Percentiles rank a stretch among this genome's conserved stretches.
phyloP scores from a whole-genome alignment of 768 basidiomycete genomes.

The Udeniomyces megalosporus region DNA sequence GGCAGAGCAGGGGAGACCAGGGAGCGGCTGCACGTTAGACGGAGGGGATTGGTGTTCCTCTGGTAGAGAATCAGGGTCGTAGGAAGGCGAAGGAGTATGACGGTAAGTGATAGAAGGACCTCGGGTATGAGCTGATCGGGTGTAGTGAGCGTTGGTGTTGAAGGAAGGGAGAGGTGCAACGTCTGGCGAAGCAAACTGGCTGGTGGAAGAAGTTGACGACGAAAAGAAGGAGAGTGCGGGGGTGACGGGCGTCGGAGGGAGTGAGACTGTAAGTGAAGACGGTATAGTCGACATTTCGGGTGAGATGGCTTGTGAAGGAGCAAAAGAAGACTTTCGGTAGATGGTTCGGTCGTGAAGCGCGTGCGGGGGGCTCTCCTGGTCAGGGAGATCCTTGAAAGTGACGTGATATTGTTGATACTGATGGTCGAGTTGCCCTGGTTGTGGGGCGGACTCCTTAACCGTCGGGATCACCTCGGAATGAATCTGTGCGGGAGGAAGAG shows the following conservation, averaged over 20 bases:
- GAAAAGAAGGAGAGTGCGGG: background rate
- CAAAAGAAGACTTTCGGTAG: too few relatives aligned
- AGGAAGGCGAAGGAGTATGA: background rate
- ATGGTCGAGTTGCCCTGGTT: too few relatives aligned
- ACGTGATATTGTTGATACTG: too few relatives aligned
- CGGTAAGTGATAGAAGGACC: slow-evolving; percentile 4
- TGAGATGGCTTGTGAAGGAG: too few relatives aligned
- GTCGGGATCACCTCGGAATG: too few relatives aligned
- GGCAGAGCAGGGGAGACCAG: background rate
- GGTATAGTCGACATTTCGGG: too few relatives aligned
- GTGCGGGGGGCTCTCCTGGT: too few relatives aligned
- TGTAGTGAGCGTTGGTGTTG: background rate
- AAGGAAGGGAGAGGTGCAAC: background rate
- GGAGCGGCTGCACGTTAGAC: background rate
- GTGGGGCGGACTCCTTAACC: too few relatives aligned
- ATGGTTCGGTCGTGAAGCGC: too few relatives aligned
- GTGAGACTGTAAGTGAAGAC: background rate
- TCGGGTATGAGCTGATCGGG: background rate
- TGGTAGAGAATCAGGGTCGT: background rate
- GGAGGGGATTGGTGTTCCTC: background rate
- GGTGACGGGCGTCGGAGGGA: background rate
- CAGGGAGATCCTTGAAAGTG: too few relatives aligned
- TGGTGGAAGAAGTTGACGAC: too few relatives aligned
- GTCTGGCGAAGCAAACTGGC: background rate
- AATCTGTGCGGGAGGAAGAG: too few relatives aligned